A percentile compares a stretch with the other conserved stretches of the same genome.
phyloP scores from a whole-genome alignment of 495 filamentous ascomycete genomes.

The Pyrenula massariospora region DNA sequence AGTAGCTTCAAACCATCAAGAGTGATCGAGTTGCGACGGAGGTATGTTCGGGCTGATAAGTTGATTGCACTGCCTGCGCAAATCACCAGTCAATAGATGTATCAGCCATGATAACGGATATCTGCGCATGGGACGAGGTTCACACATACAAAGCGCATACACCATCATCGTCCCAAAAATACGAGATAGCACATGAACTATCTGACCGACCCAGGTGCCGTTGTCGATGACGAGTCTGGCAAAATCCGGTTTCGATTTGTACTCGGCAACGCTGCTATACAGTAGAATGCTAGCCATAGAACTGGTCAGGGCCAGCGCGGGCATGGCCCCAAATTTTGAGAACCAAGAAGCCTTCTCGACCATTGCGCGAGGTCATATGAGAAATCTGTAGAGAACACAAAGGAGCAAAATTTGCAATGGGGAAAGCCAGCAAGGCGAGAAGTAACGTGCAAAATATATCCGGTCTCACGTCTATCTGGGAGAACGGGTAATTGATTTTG shows the following conservation, averaged over 20 bases:
- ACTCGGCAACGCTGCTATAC: neutral
- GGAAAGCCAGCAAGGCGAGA: no score
- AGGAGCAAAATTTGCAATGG: no score
- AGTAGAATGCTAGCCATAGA: neutral
- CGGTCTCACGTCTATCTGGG: no score
- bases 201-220: neutral
- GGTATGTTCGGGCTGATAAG: neutral
- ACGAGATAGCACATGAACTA: neutral
- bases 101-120: no score
- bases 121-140: neutral
- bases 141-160: neutral
- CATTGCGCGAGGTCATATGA: no score
- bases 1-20: neutral
- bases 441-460: no score
- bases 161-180: neutral
- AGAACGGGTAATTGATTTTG: no score
- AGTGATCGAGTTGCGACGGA: neutral
- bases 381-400: no score
- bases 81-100: no score
- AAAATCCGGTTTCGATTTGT: neutral
- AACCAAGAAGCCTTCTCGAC: neutral
- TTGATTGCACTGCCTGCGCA: neutral
- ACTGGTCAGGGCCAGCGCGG: neutral
- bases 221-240: neutral
- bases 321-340: neutral